Evolutionary conservation across 169 alveolate genomes (phyloP), one percentile per base, ranked within the genome.

Genomic region (Theileria equi): DNA sequence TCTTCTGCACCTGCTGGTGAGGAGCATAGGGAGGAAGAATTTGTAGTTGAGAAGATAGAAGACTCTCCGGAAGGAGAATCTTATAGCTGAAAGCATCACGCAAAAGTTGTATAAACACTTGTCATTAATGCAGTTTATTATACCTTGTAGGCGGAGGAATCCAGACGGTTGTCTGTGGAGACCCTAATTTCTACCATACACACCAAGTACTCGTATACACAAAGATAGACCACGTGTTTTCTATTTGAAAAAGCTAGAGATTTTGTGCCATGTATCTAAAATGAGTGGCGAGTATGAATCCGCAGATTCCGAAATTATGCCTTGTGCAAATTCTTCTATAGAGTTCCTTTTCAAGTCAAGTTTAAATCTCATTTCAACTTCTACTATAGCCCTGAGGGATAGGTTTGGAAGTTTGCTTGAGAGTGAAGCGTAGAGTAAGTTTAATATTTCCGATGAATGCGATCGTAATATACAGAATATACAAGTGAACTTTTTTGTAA

Each of bases 211-310:
- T n/a, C n/a, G n/a, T n/a, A n/a, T n/a, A n/a, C n/a, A n/a, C n/a
- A n/a, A n/a, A n/a, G n/a, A n/a, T n/a, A n/a, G n/a, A n/a, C n/a
- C n/a, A n/a, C n/a, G n/a, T n/a, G n/a, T n/a, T n/a, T n/a, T 55
- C 53, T 32, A 73, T 1, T 52, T 73, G 65, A 66, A 73, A 17
- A 34, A 16, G 60, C 44, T 63, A 4, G 83, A 29, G 19, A 62
- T 29, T 41, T 40, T 32, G 31, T 76, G 73, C 85, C 79, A 57
- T 31, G 35, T 65, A 19, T 76, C 80, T 8, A 38, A 16, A 32
- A 76, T 3, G 0, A 8, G 35, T 13, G 85, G 19, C 17, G 76
- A 19, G 40, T 47, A 36, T 17, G 85, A 64, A 11, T 28, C 47
- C 34, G 63, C 54, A 8, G 85, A 76, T 16, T 31, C 13, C 34